Evolutionary conservation across 305 asterid genomes (phyloP), one percentile per base, ranked within the genome.

Genomic region (Ruellia speciosa): DNA sequence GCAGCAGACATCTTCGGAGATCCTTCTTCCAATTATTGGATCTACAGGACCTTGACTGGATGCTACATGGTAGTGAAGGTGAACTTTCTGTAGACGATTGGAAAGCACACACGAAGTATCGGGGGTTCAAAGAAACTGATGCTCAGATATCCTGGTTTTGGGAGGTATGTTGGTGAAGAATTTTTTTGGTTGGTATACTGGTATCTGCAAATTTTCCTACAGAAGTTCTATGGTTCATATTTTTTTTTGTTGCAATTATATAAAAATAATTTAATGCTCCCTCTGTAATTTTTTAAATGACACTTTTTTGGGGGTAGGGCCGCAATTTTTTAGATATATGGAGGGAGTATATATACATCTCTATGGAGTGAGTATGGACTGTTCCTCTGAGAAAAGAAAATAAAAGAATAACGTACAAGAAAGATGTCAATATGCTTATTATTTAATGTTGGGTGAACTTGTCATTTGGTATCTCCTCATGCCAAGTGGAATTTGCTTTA

Each of bases 101-200:
- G 97, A 81, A 62, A 69, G 80, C 87, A 54, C 95, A 89, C 70
- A 85, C 95, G 0, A 81, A 84, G 52, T 93, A 81, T 69, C 71
- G 64, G 60, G 97, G 88, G 71, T 89, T 77, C 59, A 56, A 74
- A 60, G 76, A 71, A 68, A 78, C 83, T 5, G 95, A 93, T 70
- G 69, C 66, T 56, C 90, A 84, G 81, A 84, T 93, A 69, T 66
- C 78, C 62, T 88, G 96, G 96, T 93, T 93, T 70, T 89, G 96
- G 95, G 69, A 93, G 96, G 95, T 88, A 77, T 19, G 61, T 54
- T 43, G 20, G 9, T 14, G 49, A 12, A 9, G n/a, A 14, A 12
- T 37, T 18, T 24, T 63, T 57, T 35, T 59, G 3, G 28, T 66
- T 40, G 35, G 15, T 20, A 2, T 9, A 7, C 13, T 39, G 45